Base-by-base conservation (phyloP, 345 rosid genomes). In the Gossypium thurberi region DNA sequence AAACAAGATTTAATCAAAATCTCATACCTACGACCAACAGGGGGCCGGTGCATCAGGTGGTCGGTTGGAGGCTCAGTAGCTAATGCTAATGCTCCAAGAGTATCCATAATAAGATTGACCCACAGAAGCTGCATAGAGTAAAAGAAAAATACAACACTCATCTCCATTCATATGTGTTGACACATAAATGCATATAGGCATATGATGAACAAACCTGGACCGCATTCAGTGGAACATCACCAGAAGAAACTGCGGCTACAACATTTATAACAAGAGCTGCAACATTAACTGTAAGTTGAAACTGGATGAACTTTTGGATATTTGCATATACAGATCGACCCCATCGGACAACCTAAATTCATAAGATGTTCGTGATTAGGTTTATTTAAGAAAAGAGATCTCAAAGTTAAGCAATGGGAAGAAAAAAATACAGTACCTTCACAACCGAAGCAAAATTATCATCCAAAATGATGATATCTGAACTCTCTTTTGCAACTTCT, bases 101-200 rank as follows among this genome's bases (percentile, higher is more conserved):
- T 95, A 80, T 95, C 99, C 99, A 95, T 91, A 73, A 95, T 95
- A 76, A 95, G 97, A 79, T 95, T 96, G 71, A 96, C 95, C 99
- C 99, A 96, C 4, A 96, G 87, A 76, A 96, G 97, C 99, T 96
- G 83, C 70, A 80, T 9, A 15, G 43, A 74, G 63, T 62, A 17
- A 50, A 28, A 78, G 61, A 20, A 73, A 48, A 23, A 60, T 48
- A 28, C 18, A 33, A 10, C 12, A 56, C 26, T 12, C 18, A 37
- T 9, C 40, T 8, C 52, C 40, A 6, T 55, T 71, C 20, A 2
- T 42, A 18, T 9, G 13, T 14, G 52, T 15, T 40, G 8, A 44
- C 9, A 58, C 7, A 42, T 40, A 56, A 1, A 51, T 17, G 15
- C 44, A 15, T 50, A 26, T 15, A 48, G n/a, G 40, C 44, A 25